These are phyloP conservation scores for Silybum marianum DNA, from an alignment of 129 eudicot species.

Conservation along the genomic window DNA sequence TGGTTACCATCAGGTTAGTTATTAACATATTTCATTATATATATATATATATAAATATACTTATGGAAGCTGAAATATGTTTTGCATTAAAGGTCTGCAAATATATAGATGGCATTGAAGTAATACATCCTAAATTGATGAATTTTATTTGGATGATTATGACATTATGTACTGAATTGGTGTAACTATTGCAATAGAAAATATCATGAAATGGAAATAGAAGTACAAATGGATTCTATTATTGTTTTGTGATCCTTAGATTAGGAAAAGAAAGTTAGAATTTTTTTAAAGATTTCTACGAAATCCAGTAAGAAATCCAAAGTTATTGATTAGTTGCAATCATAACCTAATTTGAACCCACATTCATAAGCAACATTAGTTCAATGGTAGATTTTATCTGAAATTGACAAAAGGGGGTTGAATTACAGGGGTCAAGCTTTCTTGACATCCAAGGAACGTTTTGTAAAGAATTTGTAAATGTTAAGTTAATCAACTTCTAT, in stretches of 20 bases:
- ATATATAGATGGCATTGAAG: constrained; percentile 1
- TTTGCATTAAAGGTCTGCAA: neutral
- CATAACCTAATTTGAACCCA: neutral
- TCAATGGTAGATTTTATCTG: neutral
- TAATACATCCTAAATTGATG: neutral
- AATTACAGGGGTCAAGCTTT: neutral
- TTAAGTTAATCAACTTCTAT: neutral
- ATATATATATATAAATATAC: neutral
- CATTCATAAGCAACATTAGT: neutral
- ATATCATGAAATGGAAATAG: too few species aligned
- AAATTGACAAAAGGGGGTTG: neutral
- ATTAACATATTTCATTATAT: neutral
- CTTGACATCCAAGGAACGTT: neutral
- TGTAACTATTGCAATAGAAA: too few species aligned
- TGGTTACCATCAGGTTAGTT: constrained; percentile 84
- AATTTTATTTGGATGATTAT: neutral
- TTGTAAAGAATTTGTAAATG: neutral
- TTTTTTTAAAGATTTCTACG: too few species aligned
- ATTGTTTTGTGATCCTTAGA: too few species aligned
- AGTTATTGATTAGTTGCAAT: neutral
- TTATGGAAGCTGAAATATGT: neutral
- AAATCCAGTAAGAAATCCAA: too few species aligned
- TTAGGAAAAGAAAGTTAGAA: too few species aligned
- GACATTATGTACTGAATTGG: too few species aligned
- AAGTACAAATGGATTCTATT: too few species aligned